Base-by-base conservation (phyloP, 495 filamentous ascomycete species). In the Penicillium angulare region DNA sequence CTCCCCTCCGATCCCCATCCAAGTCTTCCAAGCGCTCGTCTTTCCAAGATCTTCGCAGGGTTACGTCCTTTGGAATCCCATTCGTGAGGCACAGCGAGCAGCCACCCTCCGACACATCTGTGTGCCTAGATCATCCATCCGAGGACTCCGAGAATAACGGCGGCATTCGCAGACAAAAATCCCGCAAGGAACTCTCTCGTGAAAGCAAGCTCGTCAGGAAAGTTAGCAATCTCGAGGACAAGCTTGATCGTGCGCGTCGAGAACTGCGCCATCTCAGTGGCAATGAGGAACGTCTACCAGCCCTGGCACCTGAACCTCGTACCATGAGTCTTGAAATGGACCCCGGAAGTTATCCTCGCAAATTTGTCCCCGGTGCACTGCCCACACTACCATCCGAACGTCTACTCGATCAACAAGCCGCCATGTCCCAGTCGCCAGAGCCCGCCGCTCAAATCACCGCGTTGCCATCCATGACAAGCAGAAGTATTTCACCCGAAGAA, bases 181-280 rank as follows among this genome's bases (percentile, higher is more conserved):
- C 81, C 0, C 79, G 77, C 50, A 83, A 79, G 60, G 83, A 88
- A 46, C 61, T 87, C 5, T 71, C 75, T 20, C 80, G 79, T 52
- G 82, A 86, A 52, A 73, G 77, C 29, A 86, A 82, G 59, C 68
- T 88, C 22, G 67, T 77, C 44, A 84, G 85, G 69, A 74, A 77
- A 32, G 83, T 87, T 41, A 86, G 82, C 59, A 77, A 87, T 57
- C 72, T 87, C 1, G 84, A 88, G 55, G 63, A 71, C 21, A 86
- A 87, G 62, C 70, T 87, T 3, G 66, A 79, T 10, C 65, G 67
- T 26, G 82, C 83, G 3, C 77, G 83, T 13, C 75, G 74, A 16
- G 77, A 88, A 57, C 72, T 87, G n/a, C 66, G 73, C 38, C 66
- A 75, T 3, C 68, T 77, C 10, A 56, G 76, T 12, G 70, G 69